Base-by-base conservation (phyloP, 306 rosid genomes). In the Citrullus mucosospermus region DNA sequence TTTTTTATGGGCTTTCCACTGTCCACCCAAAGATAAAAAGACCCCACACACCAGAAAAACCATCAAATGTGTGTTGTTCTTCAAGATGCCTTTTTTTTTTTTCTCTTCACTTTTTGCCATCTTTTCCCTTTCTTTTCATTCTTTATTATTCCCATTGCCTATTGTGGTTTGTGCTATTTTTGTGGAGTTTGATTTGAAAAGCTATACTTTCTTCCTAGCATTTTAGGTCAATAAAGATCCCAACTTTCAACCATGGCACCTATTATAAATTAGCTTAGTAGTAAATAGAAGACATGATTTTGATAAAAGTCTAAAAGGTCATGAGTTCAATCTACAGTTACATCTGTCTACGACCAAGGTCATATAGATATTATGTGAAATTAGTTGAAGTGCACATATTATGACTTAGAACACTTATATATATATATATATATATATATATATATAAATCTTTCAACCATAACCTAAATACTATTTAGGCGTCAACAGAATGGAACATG, bases 161-260 rank as follows among this genome's bases (percentile, higher is more conserved):
- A 15, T 36, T 16, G 71, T 65, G 22, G 48, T 36, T 34, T 32
- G 69, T 62, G 69, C n/a, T 62, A 32, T 14, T 65, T 36, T 65
- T 65, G 28, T 65, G 71, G 48, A 65, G 48, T 65, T 65, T 65
- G 71, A 65, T 65, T 65, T 65, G 71, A 65, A 36, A 65, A 65
- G 14, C 71, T 65, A 36, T 8, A 38, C 71, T 65, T 65, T 65
- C 48, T 36, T 36, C 71, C 17, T 17, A 4, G 28, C 48, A 38
- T 65, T 65, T 63, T 36, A 65, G 71, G 71, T 65, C 48, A 65
- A 36, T 8, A 17, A 8, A 17, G 25, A 65, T 16, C 3, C 8
- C 8, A 65, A 65, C 22, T 36, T 65, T 65, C 71, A 39, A 65
- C 48, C 22, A 15, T 65, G 36, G 25, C 48, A 6, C 1, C 36